Evolutionary conservation across 495 filamentous ascomycete genomes (phyloP), one percentile per base, ranked within the genome.

Genomic region (Podospora conica): DNA sequence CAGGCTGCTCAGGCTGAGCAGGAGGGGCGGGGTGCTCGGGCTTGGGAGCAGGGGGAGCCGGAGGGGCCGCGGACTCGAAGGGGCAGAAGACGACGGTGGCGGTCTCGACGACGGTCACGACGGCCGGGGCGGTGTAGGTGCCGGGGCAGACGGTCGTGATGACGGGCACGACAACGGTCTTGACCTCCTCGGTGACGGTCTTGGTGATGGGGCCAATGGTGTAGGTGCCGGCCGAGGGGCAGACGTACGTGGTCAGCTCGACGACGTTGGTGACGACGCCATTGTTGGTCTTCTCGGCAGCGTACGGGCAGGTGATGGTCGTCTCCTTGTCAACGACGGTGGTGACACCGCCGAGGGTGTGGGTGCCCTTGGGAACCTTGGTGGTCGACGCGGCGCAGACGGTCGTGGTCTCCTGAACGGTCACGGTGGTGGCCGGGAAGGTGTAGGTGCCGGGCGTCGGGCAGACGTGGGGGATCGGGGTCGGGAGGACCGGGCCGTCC

Each of bases 141-240:
- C 90, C 91, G 25, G 90, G 87, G 64, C 82, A 78, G 75, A 85
- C 85, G 70, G 82, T 87, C 58, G 86, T 83, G 55, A 88, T 82
- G 60, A 84, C 86, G 11, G 90, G 90, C 79, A 89, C 86, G 68
- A 88, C 85, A 55, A 86, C 72, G 29, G 84, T 84, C 69, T 85
- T 85, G 65, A 78, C 81, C 69, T 75, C 75, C 58, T 81, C 78
- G 31, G 77, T 71, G 60, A 81, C 78, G 58, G 85, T 82, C 65
- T 86, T 89, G 72, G 88, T 90, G 73, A 82, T 83, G 24, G 89
- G 88, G 69, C 84, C 88, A 71, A 94, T 88, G 74, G 88, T 92
- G 83, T 93, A 93, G 64, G 89, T 92, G 76, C 90, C 90, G 74
- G 90, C 81, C 54, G 80, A 80, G 70, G 91, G 89, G 88, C 90